Evolutionary conservation across 2,329 filamentous ascomycete genomes (phyloP), one percentile per base, ranked within the genome.

Genomic region (Penicillium brasilianum): DNA sequence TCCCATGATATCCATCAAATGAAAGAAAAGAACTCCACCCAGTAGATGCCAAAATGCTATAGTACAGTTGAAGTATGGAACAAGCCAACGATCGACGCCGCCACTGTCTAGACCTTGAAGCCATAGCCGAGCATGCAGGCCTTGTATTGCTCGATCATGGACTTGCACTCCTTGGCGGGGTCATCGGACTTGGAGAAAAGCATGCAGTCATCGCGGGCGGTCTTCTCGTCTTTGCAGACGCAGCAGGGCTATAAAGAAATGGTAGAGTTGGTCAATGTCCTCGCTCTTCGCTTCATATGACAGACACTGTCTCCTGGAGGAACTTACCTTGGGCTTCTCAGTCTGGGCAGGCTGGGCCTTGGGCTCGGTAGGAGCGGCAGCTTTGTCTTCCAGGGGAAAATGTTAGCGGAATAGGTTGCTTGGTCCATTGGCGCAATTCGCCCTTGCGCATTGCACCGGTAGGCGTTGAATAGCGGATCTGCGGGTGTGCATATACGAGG

Each of bases 151-250:
- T 92, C 87, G 66, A 99, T 90, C 64, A 92, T 85, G 54, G 88
- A 85, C 78, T 88, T 85, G 84, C 95, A 99, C 72, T 96, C 93
- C 71, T 91, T 86, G 11, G 72, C 67, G 41, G 95, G 92, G 74
- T 97, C 90, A 73, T 89, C 85, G 63, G 91, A 85, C 65, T 87
- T 93, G 58, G 92, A 96, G 83, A 98, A 97, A 59, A 99, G 90
- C 94, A 99, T 98, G 84, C 95, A 99, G 80, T 99, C 93, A 81
- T 99, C 95, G 66, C 95, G 92, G 70, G 86, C 86, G 41, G 91
- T 84, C 80, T 99, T 99, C 79, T 99, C 93, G 48, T 95, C 88
- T 76, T 93, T 97, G 87, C 95, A 99, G 32, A 98, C 95, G 77
- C 95, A 98, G 86, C 95, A 98, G 46, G 94, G 94, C 92, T 97